A percentile compares a stretch with the other conserved stretches of the same genome.
Conservation (phyloP, 2,329 filamentous ascomycete genomes). For the Alternaria metachromatica region DNA sequence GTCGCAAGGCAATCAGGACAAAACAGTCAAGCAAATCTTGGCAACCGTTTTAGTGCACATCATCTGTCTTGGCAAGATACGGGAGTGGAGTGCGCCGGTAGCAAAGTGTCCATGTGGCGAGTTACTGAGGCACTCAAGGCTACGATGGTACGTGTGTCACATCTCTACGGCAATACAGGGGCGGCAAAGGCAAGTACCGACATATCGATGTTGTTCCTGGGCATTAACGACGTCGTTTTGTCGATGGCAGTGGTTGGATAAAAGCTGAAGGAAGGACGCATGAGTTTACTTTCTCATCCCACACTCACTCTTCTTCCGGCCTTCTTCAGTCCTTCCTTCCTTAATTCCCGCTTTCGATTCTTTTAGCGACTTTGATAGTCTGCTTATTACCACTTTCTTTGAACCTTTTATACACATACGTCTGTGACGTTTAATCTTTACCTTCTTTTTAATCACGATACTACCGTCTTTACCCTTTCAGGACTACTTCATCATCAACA, state of each 20-base stretch:
- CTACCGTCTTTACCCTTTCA: constrained; percentile 5
- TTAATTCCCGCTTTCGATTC: constrained; percentile 34
- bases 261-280: constrained; percentile 33
- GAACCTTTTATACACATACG: constrained; percentile 34
- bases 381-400: constrained; percentile 29
- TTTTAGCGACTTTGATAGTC: constrained; percentile 47
- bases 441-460: constrained; percentile 33
- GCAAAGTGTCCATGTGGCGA: constrained; percentile 6
- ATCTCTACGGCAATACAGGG: constrained; percentile 20
- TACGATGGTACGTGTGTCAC: constrained; percentile 19
- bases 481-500: constrained; percentile 20
- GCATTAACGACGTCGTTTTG: background rate
- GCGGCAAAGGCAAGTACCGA: constrained; percentile 13
- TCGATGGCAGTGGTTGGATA: constrained; percentile 22
- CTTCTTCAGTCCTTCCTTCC: constrained; percentile 21
- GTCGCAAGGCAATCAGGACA: constrained; percentile 12
- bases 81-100: constrained; percentile 26
- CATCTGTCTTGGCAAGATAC: constrained; percentile 31
- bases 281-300: constrained; percentile 21
- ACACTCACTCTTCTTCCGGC: constrained; percentile 25
- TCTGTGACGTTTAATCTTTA: constrained; percentile 43
- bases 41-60: constrained; percentile 32
- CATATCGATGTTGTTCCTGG: constrained; percentile 3
- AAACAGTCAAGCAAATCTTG: constrained; percentile 36
- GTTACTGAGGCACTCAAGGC: background rate